Evolutionary conservation across 805 yeast species (phyloP), one percentile per base, ranked within the genome.

Genomic region (Yamadazyma tumulicola): DNA sequence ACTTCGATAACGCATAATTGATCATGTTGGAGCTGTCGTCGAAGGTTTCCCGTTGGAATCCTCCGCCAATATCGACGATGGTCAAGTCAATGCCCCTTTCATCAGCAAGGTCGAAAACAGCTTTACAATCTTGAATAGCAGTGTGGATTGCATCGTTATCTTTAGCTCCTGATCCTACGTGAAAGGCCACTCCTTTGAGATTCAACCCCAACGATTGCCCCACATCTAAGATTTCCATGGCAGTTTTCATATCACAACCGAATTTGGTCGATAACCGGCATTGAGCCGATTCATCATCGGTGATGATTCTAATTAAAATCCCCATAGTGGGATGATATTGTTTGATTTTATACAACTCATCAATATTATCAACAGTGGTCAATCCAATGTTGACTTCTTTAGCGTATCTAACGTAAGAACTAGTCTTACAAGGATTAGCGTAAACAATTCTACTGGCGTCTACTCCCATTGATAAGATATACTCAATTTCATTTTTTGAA

Each of bases 371-470:
- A 54, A 87, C 88, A 1, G 97, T 91, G 51, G 95, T 87, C 59
- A 84, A 68, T 41, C 69, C 61, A 37, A 91, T 81, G 10, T 68
- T 63, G 18, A 56, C 47, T 13, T 63, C 57, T n/a, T 66, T 54
- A 2, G 97, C 93, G 53, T 69, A 81, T 46, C 93, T 73, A 39
- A 91, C 65, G 46, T 79, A 86, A 13, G 95, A 83, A 32, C 77
- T 74, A n/a, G 89, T 79, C 62, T 91, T 91, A 61, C 96, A 85
- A 9, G 98, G 96, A 52, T 91, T 87, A 11, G 97, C 97, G 59
- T 86, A 91, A 37, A 93, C 74, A 51, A 91, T 83, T 44, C 84
- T 69, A 9, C 68, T 56, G 6, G 94, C 75, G 42, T 64, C 64
- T 31, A 82, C 76, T 6, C 91, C 91, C 40, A 81, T 52, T 13